Base-by-base conservation (phyloP, 2,329 filamentous ascomycete genomes). In the Hypoxylon sp. region DNA sequence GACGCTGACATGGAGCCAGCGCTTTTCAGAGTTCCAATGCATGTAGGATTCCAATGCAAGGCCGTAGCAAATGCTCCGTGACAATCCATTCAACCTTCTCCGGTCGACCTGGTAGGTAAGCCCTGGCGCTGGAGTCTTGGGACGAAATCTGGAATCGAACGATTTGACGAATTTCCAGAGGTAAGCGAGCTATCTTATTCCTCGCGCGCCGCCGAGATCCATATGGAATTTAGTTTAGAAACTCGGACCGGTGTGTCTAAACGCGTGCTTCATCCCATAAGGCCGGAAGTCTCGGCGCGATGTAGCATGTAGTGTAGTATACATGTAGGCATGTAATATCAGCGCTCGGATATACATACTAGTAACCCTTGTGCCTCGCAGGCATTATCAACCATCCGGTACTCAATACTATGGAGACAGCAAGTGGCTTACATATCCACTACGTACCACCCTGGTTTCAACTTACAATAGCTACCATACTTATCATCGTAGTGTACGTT, bases 221-320 rank as follows among this genome's bases (percentile, higher is more conserved):
- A 62, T 59, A 60, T 46, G 13, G 42, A n/a, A 59, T 59, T 44
- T 26, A 42, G 42, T 54, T 22, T 37, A 57, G 24, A 55, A 47
- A 50, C 47, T 57, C 22, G 37, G 37, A 24, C 33, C 48, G 35
- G 24, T 53, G 59, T 35, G 22, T 55, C 54, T 35, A 59, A 65
- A 66, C 68, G 63, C 65, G 65, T 71, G 68, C 65, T 59, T 29
- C 54, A 66, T 58, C 52, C 65, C 61, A 67, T 63, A 13, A 68
- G 65, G 65, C 62, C 68, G 62, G 65, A 63, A 50, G 46, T 29
- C 65, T 68, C 65, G 61, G 61, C 61, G 65, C 39, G 10, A 37
- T 53, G 46, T 5, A 19, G 50, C 53, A 24, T 31, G 14, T 31
- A 9, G 19, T 22, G 19, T 22, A 22, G 19, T 22, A 22, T 22